Base-by-base conservation (phyloP, 1,284 basidiomycete genomes). In the Ustilago cynodontis region DNA sequence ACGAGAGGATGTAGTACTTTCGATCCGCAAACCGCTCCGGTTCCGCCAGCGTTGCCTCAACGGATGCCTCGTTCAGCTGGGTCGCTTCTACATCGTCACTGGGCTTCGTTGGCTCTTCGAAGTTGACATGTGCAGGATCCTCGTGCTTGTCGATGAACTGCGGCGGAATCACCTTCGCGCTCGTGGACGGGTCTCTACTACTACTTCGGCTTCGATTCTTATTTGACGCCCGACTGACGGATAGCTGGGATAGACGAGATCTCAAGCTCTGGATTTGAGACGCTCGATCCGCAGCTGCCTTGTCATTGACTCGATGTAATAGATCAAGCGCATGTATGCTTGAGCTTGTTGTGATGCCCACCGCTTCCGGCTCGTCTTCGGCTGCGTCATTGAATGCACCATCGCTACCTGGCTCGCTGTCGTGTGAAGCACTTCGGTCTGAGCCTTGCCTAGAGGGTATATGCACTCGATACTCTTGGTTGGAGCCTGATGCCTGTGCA, bases 1-100 rank as follows among this genome's bases (percentile, higher is more conserved):
- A 75, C 13, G 74, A 81, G 33, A 82, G 65, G 53, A 82, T 76
- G 61, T 71, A 79, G 63, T 82, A 82, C 52, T 73, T 77, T 29
- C 74, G 63, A 59, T 69, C 60, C 7, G 75, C 65, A 22, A 63
- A 79, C 14, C 53, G 58, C 33, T 70, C 76, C 6, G 47, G 10
- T 13, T 58, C 52, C 1, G 1, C 16, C 16, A 28, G n/a, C 0
- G 31, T 22, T 2, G 26, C 13, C 7, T 6, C 11, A 29, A 14
- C 24, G 16, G 59, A 20, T 10, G 18, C 28, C 7, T 50, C 53
- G 16, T 37, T 28, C 20, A 20, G 10, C 9, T 24, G 60, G 28
- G 24, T 31, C 14, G 49, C 13, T 22, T 28, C 41, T 3, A 18
- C 18, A 26, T 5, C 16, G 41, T n/a, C n/a, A 14, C 29, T 37